Conservation (phyloP, 2,329 filamentous ascomycete species). For the Fusarium redolens region DNA sequence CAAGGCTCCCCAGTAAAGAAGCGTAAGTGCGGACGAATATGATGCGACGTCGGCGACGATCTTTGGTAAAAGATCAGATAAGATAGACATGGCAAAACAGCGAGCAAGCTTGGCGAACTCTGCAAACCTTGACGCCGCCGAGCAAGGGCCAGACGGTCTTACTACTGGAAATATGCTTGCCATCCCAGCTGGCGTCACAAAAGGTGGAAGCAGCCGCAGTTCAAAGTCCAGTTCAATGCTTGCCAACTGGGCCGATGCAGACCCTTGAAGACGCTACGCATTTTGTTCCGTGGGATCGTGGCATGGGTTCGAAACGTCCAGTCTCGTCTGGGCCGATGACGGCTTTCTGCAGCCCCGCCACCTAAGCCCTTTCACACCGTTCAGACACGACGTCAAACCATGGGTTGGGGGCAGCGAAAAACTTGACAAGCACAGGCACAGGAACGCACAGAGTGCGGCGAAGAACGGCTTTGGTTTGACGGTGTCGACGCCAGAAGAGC, state of each 20-base stretch:
- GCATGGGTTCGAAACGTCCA: conserved; percentile 15
- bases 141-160: conserved; percentile 22
- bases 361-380: conserved; percentile 20
- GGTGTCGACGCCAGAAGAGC: conserved; percentile 28
- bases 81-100: conserved; percentile 29
- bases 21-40: conserved; percentile 13
- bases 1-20: conserved; percentile 24
- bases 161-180: conserved; percentile 20
- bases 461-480: conserved; percentile 16
- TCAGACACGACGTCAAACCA: conserved; percentile 12
- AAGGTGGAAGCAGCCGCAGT: conserved; percentile 1
- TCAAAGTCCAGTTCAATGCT: background rate
- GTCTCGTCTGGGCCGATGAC: conserved; percentile 34
- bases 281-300: conserved; percentile 20
- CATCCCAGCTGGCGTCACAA: conserved; percentile 6
- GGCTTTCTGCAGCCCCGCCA: conserved; percentile 23
- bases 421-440: conserved; percentile 7
- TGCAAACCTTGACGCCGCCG: conserved; percentile 11
- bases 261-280: conserved; percentile 30
- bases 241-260: conserved; percentile 18
- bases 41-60: conserved; percentile 54
- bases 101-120: conserved; percentile 13
- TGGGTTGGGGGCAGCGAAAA: conserved; percentile 15
- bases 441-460: conserved; percentile 8
- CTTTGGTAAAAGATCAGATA: conserved; percentile 48